phyloP scores from a whole-genome alignment of 2,329 filamentous ascomycete genomes.

The Ilyonectria sp. region DNA sequence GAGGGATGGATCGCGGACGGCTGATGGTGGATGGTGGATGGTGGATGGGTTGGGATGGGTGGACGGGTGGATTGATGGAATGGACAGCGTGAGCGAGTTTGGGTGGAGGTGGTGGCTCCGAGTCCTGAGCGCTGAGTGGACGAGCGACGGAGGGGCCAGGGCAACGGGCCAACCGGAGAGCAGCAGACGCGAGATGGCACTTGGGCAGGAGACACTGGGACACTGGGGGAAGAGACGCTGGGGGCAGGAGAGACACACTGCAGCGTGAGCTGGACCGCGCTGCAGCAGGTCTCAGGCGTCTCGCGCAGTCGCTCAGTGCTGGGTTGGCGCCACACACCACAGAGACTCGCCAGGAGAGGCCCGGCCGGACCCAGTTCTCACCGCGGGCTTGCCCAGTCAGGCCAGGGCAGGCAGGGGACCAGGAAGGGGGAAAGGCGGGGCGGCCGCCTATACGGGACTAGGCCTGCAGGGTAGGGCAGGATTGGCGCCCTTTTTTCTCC shows the following conservation, averaged over 20 bases:
- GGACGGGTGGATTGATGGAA: slow-evolving; percentile 17
- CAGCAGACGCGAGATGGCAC: slow-evolving; percentile 25
- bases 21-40: slow-evolving; percentile 4
- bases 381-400: slow-evolving; percentile 14
- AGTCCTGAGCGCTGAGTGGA: slow-evolving; percentile 30
- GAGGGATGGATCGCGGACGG: slow-evolving; percentile 10
- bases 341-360: no score
- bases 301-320: no score
- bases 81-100: slow-evolving; percentile 13
- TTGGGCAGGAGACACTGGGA: slow-evolving; percentile 8
- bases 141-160: slow-evolving; percentile 7
- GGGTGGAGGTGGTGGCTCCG: slow-evolving; percentile 16
- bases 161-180: slow-evolving; percentile 42
- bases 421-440: slow-evolving; percentile 18
- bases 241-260: not conserved
- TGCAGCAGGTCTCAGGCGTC: not conserved
- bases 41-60: slow-evolving; percentile 8
- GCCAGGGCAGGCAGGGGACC: slow-evolving; percentile 2
- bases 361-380: slow-evolving; percentile 2
- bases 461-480: slow-evolving; percentile 14
- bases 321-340: not conserved
- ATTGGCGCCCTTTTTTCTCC: slow-evolving; percentile 13
- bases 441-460: not conserved
- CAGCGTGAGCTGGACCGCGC: not conserved
- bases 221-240: not conserved